Base-by-base conservation (phyloP, 306 rosid genomes). In the Astragalus membranaceus region DNA sequence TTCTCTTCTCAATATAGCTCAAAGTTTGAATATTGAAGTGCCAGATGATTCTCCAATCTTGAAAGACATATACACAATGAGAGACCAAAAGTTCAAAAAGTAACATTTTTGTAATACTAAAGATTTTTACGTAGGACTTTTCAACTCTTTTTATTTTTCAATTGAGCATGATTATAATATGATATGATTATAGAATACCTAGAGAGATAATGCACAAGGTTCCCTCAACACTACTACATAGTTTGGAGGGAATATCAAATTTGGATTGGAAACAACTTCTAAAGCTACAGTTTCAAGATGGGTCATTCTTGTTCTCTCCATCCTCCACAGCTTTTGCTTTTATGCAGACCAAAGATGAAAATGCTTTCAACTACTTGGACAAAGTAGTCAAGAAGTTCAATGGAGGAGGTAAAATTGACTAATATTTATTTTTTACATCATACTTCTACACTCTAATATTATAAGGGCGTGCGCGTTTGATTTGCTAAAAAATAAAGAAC, bases 291-390 rank as follows among this genome's bases (percentile, higher is more conserved):
- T 85, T 83, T 43, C 69, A 66, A 80, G 93, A 95, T 73, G 97
- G 97, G 7, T 95, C 99, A 4, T 91, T 95, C 83, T 76, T 95
- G 84, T 86, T 79, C 59, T 95, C 99, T 59, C 99, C 99, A 5
- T 86, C 99, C 6, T 86, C 96, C 82, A 91, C 97, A 41, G 97
- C 99, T 81, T 91, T 77, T 42, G 99, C 96, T 3, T 82, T 86
- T 81, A 88, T 82, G 85, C 84, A 87, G 53, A 91, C 96, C 30
- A 82, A 68, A 51, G 85, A 95, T 41, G 48, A 69, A 4, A 85
- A 87, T 30, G 89, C 96, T 75, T 80, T 91, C 65, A 48, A 46
- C 1, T 95, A 95, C 81, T 72, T 91, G 64, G 55, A 83, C 4
- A 79, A 79, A 20, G 67, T 78, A 0, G 85, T 91, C 56, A 50